Percentiles rank a stretch among this genome's conserved stretches.
Evolutionary conservation across 169 alveolate species (phyloP).

Genomic region (Cryptosporidium sp.): DNA sequence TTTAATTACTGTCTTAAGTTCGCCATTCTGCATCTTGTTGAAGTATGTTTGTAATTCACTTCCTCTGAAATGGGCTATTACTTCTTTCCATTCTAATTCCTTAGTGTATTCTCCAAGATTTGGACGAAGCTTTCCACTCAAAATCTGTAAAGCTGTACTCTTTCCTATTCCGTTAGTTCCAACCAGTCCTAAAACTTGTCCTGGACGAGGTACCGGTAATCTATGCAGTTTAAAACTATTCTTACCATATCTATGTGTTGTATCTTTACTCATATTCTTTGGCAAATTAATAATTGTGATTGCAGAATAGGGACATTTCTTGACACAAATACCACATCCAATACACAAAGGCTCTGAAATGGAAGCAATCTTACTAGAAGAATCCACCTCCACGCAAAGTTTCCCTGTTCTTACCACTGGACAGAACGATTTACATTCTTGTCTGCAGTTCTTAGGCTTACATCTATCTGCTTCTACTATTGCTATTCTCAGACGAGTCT

Average conservation of each 20-base stretch:
- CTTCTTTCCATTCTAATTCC: slow-evolving; percentile 98
- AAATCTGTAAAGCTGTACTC: slow-evolving; percentile 97
- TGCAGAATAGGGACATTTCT: slow-evolving; percentile 99
- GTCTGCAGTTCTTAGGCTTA: slow-evolving; percentile 97
- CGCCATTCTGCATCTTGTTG: slow-evolving; percentile 94
- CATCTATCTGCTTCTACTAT: slow-evolving; percentile 97
- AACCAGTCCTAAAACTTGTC: slow-evolving; percentile 94
- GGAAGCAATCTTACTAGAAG: slow-evolving; percentile 92
- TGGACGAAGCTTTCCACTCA: slow-evolving; percentile 97
- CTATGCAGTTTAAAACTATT: slow-evolving; percentile 98
- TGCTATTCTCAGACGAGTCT: slow-evolving; percentile 96
- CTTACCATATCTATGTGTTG: slow-evolving; percentile 98
- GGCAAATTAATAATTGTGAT: slow-evolving; percentile 98
- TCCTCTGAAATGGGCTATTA: slow-evolving; percentile 95
- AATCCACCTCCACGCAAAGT: slow-evolving; percentile 97
- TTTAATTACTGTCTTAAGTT: slow-evolving; percentile 95
- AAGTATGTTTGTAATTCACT: slow-evolving; percentile 97
- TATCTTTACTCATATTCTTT: slow-evolving; percentile 92
- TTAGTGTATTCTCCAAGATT: slow-evolving; percentile 95
- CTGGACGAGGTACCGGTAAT: slow-evolving; percentile 98
- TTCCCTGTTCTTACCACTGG: slow-evolving; percentile 96
- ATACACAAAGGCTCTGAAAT: slow-evolving; percentile 98
- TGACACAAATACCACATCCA: slow-evolving; percentile 99
- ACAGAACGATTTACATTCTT: slow-evolving; percentile 95
- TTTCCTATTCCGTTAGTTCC: slow-evolving; percentile 96